Base-by-base conservation (phyloP, 192 early-diverging fungal genomes). In the Backusella macrospora region DNA sequence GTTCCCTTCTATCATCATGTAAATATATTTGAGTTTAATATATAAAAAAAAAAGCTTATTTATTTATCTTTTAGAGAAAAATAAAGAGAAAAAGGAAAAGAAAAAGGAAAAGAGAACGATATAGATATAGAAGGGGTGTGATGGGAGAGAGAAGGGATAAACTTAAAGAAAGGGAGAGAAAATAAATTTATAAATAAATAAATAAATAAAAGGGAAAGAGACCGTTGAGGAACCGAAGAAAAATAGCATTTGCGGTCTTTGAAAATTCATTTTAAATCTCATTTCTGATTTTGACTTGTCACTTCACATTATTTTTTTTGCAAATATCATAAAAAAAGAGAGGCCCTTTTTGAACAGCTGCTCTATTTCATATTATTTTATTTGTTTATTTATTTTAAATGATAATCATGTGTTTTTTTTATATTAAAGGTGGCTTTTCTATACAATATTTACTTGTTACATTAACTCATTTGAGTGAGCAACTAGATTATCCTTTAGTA, bases 121-220 rank as follows among this genome's bases (percentile, higher is more conserved):
- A 66, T 34, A 66, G 65, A 40, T 21, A 40, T 34, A 40, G 65
- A 21, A 23, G 52, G 52, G 52, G 52, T 59, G 52, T 59, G 52
- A 59, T 59, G 52, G 52, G 52, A 59, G 52, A 55, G 52, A 29
- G 52, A 59, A 59, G 52, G 52, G 52, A 59, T 59, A 23, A 59
- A 59, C 52, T 59, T 37, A 71, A 23, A 42, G 38, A 43, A 59
- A 71, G 52, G 52, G n/a, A 59, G 48, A 59, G 18, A 39, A 62
- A 59, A 37, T 23, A 55, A 18, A 40, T 34, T 72, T 72, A 72
- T 62, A 55, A 55, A 55, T 55, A 55, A 55, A 55, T 55, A 55
- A 55, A 55, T 55, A 55, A 55, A 55, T 23, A 47, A 48, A 48
- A 48, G n/a, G n/a, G 18, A 49, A 18, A 59, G 26, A 55, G 23